phyloP scores from a whole-genome alignment of 441 rosid genomes.

The Theobroma grandiflorum region DNA sequence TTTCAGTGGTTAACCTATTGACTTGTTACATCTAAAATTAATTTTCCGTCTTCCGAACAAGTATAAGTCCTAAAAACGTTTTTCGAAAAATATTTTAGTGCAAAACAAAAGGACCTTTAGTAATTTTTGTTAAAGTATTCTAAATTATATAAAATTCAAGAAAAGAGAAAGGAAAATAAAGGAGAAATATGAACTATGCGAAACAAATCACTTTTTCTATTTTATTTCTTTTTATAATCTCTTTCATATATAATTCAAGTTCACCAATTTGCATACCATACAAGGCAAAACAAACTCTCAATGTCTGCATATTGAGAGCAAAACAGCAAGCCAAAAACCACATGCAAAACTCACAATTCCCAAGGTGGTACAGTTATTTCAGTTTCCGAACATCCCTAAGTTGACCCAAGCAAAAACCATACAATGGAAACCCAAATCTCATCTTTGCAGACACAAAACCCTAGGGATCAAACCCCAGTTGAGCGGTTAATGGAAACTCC shows the following conservation, averaged over 20 bases:
- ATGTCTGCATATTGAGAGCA: conserved; percentile 35
- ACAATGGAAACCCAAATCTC: conserved; percentile 74
- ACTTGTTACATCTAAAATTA: too few relatives aligned
- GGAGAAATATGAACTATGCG: too few relatives aligned
- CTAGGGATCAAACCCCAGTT: conserved; percentile 60
- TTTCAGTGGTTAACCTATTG: too few relatives aligned
- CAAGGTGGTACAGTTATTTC: conserved; percentile 38
- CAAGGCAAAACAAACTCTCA: conserved; percentile 50
- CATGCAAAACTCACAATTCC: conserved; percentile 20
- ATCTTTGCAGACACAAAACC: conserved; percentile 61
- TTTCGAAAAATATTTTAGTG: too few relatives aligned
- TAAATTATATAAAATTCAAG: too few relatives aligned
- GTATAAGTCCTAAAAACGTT: too few relatives aligned
- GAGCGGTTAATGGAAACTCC: conserved; percentile 43
- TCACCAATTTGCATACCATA: conserved; percentile 44
- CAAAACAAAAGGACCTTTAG: too few relatives aligned
- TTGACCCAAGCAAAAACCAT: conserved; percentile 48
- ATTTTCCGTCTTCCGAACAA: too few relatives aligned
- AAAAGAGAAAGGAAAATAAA: too few relatives aligned
- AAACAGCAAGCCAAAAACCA: conserved; percentile 31
- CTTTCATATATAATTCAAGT: conserved; percentile 24
- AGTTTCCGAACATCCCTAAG: conserved; percentile 56
- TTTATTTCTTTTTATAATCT: too few relatives aligned
- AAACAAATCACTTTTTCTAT: too few relatives aligned
- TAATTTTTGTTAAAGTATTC: too few relatives aligned